A percentile compares a stretch with the other conserved stretches of the same genome.
Evolutionary conservation across 306 rosid species (phyloP).

Genomic region (Geum urbanum): DNA sequence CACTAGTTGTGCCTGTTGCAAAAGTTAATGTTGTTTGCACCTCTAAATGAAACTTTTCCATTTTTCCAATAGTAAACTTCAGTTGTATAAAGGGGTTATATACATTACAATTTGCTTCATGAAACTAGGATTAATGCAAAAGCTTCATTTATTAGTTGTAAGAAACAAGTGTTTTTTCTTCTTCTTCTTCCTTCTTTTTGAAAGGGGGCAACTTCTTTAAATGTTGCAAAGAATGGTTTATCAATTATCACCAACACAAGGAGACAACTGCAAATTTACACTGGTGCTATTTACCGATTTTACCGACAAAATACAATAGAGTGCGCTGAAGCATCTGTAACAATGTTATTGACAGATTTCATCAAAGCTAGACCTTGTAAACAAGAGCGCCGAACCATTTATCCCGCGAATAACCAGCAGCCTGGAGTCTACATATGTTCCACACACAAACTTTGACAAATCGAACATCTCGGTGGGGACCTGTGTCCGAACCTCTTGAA

Average conservation of each 20-base stretch:
- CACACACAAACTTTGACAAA: constrained; percentile 83
- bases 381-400: constrained; percentile 89
- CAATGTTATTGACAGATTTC: constrained; percentile 24
- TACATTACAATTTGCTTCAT: too few relatives aligned
- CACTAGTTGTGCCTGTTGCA: too few relatives aligned
- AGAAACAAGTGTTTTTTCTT: too few relatives aligned
- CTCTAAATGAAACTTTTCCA: not conserved
- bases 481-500: constrained; percentile 71
- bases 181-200: too few relatives aligned
- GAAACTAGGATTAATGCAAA: too few relatives aligned
- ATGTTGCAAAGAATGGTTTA: not conserved
- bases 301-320: not conserved
- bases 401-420: constrained; percentile 74
- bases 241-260: not conserved
- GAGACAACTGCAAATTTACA: not conserved
- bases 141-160: too few relatives aligned
- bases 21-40: not conserved
- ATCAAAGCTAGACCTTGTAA: constrained; percentile 76
- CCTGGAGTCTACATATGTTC: constrained; percentile 90
- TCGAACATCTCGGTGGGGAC: constrained; percentile 90
- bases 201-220: too few relatives aligned
- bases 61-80: not conserved
- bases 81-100: too few relatives aligned
- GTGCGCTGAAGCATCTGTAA: not conserved
- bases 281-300: not conserved